These are phyloP conservation scores for Fusarium sp. DNA, from an alignment of 2,329 filamentous ascomycete species.

Conservation along the genomic window DNA sequence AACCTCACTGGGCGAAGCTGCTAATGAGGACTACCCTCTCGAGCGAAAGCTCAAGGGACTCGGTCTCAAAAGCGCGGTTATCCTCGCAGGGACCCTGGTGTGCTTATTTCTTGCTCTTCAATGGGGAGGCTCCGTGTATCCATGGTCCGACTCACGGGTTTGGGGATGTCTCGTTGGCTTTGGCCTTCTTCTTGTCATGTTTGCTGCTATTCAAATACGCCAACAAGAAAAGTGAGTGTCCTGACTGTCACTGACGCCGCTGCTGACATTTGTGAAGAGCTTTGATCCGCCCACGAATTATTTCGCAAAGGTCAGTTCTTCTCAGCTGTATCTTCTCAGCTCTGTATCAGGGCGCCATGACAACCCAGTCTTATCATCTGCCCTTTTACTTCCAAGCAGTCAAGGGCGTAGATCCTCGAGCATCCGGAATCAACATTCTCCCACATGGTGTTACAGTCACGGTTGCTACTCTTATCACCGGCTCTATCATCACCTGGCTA, in stretches of 20 bases:
- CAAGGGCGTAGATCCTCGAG: slow-evolving; percentile 19
- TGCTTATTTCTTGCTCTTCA: slow-evolving; percentile 42
- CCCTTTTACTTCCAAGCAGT: slow-evolving; percentile 45
- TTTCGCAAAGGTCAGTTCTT: slow-evolving; percentile 29
- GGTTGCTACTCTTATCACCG: slow-evolving; percentile 25
- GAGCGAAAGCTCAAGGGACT: slow-evolving; percentile 19
- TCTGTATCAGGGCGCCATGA: slow-evolving; percentile 38
- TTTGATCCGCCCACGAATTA: slow-evolving; percentile 28
- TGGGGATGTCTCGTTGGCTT: slow-evolving; percentile 41
- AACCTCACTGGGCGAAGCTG: slow-evolving; percentile 14
- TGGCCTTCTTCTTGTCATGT: slow-evolving; percentile 25
- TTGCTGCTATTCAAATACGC: slow-evolving; percentile 21
- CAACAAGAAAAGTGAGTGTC: slow-evolving; percentile 28
- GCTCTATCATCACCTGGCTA: slow-evolving; percentile 18
- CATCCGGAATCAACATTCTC: slow-evolving; percentile 35
- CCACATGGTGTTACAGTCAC: slow-evolving; percentile 34
- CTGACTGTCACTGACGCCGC: rapidly evolving
- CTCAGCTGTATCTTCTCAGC: slow-evolving; percentile 33
- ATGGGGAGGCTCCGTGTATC: slow-evolving; percentile 39
- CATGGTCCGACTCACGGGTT: slow-evolving; percentile 39
- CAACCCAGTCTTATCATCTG: slow-evolving; percentile 34
- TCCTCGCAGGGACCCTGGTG: slow-evolving; percentile 20
- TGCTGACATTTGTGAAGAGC: slow-evolving; percentile 12
- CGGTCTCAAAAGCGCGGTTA: slow-evolving; percentile 27
- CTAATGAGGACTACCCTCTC: not conserved